Evolutionary conservation across 805 yeast species (phyloP).

Genomic region (Cyberlindnera euphorbiae): DNA sequence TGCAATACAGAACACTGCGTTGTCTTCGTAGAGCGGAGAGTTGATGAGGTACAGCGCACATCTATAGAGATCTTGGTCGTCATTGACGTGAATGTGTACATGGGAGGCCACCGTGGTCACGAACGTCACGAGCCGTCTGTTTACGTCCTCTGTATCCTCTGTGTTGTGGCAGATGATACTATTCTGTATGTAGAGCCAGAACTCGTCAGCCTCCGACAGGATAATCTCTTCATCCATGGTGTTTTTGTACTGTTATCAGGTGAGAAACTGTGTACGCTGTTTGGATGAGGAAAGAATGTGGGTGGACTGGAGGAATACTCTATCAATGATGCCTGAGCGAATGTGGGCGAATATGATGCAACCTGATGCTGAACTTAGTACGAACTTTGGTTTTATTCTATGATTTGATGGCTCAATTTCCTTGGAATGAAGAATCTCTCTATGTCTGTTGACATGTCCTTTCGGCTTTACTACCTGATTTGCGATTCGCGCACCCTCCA

Average conservation of each 20-base stretch:
- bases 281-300: too few species aligned
- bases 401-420: too few species aligned
- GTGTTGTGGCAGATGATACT: slow-evolving; percentile 11
- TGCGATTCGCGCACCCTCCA: too few species aligned
- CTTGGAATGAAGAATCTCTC: too few species aligned
- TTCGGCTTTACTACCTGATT: too few species aligned
- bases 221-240: slow-evolving; percentile 21
- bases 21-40: slow-evolving; percentile 31
- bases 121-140: slow-evolving; percentile 19
- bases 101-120: slow-evolving; percentile 24
- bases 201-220: slow-evolving; percentile 16
- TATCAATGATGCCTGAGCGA: too few species aligned
- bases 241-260: too few species aligned
- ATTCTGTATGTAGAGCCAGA: slow-evolving; percentile 17
- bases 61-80: slow-evolving; percentile 31
- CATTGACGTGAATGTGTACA: slow-evolving; percentile 19
- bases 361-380: too few species aligned
- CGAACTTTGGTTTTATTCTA: too few species aligned
- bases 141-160: slow-evolving; percentile 13
- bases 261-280: too few species aligned
- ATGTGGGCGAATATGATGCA: too few species aligned
- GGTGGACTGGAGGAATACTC: too few species aligned
- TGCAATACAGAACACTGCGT: slow-evolving; percentile 42
- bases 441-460: background rate
- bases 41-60: slow-evolving; percentile 31